Percentiles rank a stretch among this genome's conserved stretches.
phyloP scores from a whole-genome alignment of 2,329 filamentous ascomycete genomes.

The Neospermospora avenae region DNA sequence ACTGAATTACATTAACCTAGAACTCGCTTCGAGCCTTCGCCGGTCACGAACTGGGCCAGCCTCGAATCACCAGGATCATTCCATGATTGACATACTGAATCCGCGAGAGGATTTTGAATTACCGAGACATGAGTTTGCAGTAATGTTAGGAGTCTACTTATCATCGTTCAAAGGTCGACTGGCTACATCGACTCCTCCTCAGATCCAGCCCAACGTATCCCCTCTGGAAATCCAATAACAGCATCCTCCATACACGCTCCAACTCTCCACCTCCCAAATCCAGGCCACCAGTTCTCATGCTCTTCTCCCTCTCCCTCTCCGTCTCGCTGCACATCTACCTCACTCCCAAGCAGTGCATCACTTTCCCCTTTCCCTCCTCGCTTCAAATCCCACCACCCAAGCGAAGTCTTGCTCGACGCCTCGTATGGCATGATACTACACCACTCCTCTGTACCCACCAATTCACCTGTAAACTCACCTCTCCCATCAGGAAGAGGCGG shows the following conservation, averaged over 20 bases:
- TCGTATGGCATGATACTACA: constrained; percentile 38
- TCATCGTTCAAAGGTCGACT: background rate
- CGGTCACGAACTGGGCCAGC: no score
- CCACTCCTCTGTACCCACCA: constrained; percentile 48
- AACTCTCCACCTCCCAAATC: constrained; percentile 44
- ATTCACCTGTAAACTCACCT: constrained; percentile 39
- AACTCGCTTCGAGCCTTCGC: no score
- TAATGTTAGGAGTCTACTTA: no score
- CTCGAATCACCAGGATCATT: no score
- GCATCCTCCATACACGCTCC: constrained; percentile 35
- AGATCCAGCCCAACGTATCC: constrained; percentile 28
- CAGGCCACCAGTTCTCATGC: constrained; percentile 47
- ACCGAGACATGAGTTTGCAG: no score
- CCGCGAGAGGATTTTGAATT: no score
- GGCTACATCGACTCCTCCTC: background rate
- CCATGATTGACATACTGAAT: no score
- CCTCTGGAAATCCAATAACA: constrained; percentile 33
- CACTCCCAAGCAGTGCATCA: constrained; percentile 3
- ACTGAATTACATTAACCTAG: no score
- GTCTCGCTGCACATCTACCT: no score
- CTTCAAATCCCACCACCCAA: constrained; percentile 47
- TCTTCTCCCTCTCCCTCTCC: constrained; percentile 4
- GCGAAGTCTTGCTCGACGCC: constrained; percentile 32
- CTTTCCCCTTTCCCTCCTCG: constrained; percentile 37
- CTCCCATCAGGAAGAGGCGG: constrained; percentile 45